Percentiles rank a stretch among this genome's conserved stretches.
These are phyloP conservation scores for Leersia perrieri DNA, from an alignment of 176 grass and related monocot genomes.

Conservation along the genomic window DNA sequence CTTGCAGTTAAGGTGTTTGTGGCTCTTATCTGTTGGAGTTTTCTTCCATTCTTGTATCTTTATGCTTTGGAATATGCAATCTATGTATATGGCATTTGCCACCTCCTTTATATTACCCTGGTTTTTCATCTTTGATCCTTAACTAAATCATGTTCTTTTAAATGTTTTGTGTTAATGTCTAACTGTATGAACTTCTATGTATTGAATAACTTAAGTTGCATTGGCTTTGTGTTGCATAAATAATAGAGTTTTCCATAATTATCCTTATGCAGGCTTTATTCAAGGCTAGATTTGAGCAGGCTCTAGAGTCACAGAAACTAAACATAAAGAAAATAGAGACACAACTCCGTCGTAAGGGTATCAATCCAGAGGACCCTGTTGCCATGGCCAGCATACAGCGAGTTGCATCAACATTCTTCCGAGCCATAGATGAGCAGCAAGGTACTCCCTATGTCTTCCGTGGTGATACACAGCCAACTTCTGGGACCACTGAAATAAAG, in stretches of 20 bases:
- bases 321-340: constrained; percentile 98
- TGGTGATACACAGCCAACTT: constrained; percentile 35
- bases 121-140: neutral
- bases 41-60: neutral
- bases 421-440: constrained; percentile 95
- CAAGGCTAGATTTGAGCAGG: constrained; percentile 98
- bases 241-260: neutral
- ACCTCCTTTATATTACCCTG: neutral
- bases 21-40: constrained; percentile 5
- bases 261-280: constrained; percentile 76
- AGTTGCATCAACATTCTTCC: constrained; percentile 85
- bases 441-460: constrained; percentile 89
- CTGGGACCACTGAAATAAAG: constrained; percentile 36
- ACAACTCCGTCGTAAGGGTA: constrained; percentile 82
- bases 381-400: constrained; percentile 98
- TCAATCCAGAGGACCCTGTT: constrained; percentile 95
- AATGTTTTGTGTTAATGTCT: neutral
- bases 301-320: constrained; percentile 93
- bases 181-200: neutral
- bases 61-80: neutral
- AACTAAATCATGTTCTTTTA: neutral
- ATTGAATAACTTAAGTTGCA: constrained; percentile 33
- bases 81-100: neutral
- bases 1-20: constrained; percentile 6
- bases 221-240: constrained; percentile 11